Evolutionary conservation across 148 eudicot genomes (phyloP).

Genomic region (Spergularia bocconei): DNA sequence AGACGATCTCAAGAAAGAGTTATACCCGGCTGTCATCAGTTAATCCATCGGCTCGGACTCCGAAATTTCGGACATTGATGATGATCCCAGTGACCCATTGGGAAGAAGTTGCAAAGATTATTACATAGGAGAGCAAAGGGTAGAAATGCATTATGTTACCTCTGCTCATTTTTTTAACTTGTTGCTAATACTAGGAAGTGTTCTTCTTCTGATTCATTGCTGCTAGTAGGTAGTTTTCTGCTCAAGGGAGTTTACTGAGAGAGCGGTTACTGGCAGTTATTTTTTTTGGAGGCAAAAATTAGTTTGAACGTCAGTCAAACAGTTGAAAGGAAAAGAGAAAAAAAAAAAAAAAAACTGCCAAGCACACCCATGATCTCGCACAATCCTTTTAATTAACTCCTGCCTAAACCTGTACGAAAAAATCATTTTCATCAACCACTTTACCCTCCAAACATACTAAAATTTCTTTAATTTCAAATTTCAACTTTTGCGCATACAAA

Average conservation of each 20-base stretch:
- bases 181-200: neutral
- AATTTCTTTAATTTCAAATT: too few species aligned
- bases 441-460: neutral
- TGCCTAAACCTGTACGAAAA: neutral
- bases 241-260: slow-evolving; percentile 6
- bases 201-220: neutral
- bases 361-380: too few species aligned
- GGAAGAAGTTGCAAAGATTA: slow-evolving; percentile 15
- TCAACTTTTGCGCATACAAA: too few species aligned
- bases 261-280: slow-evolving; percentile 20
- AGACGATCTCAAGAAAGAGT: neutral
- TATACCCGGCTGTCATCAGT: slow-evolving; percentile 32
- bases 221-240: slow-evolving; percentile 1
- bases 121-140: slow-evolving; percentile 5
- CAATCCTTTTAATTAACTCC: too few species aligned
- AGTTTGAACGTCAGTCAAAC: slow-evolving; percentile 18
- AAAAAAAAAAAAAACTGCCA: too few species aligned
- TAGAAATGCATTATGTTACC: slow-evolving; percentile 7
- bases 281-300: slow-evolving; percentile 20
- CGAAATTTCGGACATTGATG: slow-evolving; percentile 26
- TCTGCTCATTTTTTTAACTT: slow-evolving; percentile 22
- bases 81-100: slow-evolving; percentile 6
- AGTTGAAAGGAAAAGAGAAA: too few species aligned
- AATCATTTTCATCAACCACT: neutral
- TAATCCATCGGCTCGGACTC: slow-evolving; percentile 29